Evolutionary conservation across 805 yeast genomes (phyloP).

Genomic region (Metschnikowia henanensis): DNA sequence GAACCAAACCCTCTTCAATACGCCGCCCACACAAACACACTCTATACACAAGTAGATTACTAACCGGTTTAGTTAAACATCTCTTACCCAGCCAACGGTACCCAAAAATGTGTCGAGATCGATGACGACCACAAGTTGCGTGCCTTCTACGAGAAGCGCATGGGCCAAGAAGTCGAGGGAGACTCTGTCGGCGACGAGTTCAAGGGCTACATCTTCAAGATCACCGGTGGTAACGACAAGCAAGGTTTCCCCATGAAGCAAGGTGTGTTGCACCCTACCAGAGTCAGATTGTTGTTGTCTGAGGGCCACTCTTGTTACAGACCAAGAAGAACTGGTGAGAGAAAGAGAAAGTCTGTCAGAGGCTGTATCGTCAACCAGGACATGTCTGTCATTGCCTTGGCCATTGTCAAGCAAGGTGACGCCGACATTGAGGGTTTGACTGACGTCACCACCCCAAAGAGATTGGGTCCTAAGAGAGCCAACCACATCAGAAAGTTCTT

Average conservation of each 20-base stretch:
- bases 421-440: conserved; percentile 94
- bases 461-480: conserved; percentile 99
- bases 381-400: conserved; percentile 91
- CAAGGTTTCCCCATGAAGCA: conserved; percentile 99
- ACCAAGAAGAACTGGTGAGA: conserved; percentile 99
- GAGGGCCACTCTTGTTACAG: conserved; percentile 99
- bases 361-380: conserved; percentile 99
- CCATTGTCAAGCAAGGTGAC: conserved; percentile 97
- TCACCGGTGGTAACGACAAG: conserved; percentile 99
- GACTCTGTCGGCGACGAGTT: conserved; percentile 98
- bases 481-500: conserved; percentile 99
- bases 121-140: conserved; percentile 99
- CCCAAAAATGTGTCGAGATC: conserved; percentile 96
- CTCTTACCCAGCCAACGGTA: conserved; percentile 99
- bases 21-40: not conserved
- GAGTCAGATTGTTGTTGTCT: conserved; percentile 93
- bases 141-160: conserved; percentile 98
- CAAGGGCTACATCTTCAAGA: conserved; percentile 99
- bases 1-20: not conserved
- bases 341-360: conserved; percentile 99
- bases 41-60: conserved; percentile 6
- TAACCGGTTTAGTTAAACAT: conserved; percentile 76
- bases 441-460: conserved; percentile 93
- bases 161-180: conserved; percentile 99
- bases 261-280: conserved; percentile 99